Base-by-base conservation (phyloP, 164 flowering plant genomes). In the Cinnamomum chago region DNA sequence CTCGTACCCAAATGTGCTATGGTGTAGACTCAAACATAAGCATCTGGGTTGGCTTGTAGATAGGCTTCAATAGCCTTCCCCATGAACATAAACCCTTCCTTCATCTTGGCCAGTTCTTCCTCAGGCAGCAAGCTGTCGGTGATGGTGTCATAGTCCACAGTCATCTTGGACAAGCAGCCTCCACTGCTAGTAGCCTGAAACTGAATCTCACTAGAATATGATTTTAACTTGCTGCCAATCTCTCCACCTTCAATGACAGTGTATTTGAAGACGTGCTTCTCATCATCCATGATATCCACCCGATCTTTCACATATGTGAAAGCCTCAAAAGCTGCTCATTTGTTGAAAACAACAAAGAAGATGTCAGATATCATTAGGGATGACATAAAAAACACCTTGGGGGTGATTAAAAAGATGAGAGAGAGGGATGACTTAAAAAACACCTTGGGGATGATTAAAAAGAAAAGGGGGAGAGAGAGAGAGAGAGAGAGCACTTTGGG, bases 241-340 rank as follows among this genome's bases (percentile, higher is more conserved):
- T 13, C 10, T 12, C 75, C 75, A 3, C 86, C 83, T 24, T 76
- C 84, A 7, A 82, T 24, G 50, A 80, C 23, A 0, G 76, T 74
- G 79, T 76, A 80, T 51, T 66, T 72, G 76, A 30, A 80, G 3
- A 24, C 23, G 12, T 72, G 58, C 55, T 80, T 82, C 58, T 68
- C 82, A 2, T 50, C 25, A 75, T 84, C 83, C 11, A 77, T 22
- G 22, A 62, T 55, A 25, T 75, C 78, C 23, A 84, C 24, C 40
- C 28, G 62, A 23, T 80, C 72, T 52, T 72, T 79, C 73, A 77
- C n/a, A 35, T 52, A 40, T 9, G 58, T 73, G 58, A 47, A 35
- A 1, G 70, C 50, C 25, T 73, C 28, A n/a, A 70, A 75, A 55
- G 76, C 73, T 72, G 58, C 51, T 20, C 52, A 68, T 30, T 30